Evolutionary conservation across 352 stramenopile genomes (phyloP), one percentile per base, ranked within the genome.

Genomic region (Phytophthora sp.): DNA sequence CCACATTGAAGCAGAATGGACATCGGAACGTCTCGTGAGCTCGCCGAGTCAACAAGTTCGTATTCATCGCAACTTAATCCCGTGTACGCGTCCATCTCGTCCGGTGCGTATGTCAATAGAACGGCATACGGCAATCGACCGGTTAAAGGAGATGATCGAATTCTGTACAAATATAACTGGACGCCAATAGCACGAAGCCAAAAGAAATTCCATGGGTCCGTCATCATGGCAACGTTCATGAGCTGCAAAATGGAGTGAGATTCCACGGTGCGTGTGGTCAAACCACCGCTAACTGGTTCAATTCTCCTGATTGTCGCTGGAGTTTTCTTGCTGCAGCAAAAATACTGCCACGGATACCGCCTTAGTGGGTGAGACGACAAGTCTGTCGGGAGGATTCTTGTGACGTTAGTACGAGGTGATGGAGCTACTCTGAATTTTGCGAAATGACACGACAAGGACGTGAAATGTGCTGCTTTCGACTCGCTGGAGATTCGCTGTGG

Each of bases 161-260:
- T 59, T 44, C 66, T 47, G 51, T 83, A 83, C 20, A 83, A 64
- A 33, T 74, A 80, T 4, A 83, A 47, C n/a, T 67, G 39, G 16
- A 71, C 49, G 1, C 76, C 76, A 23, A 79, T 15, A 18, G 73
- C 29, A 5, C 73, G 69, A 18, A 83, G 49, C 3, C 66, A 69
- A 13, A 79, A 67, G 45, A 80, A 51, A 20, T 70, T 79, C 69
- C 69, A 83, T 1, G 75, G 72, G 12, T 83, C 75, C 20, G 65
- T 83, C 69, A 83, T 83, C 75, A 81, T 83, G 23, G 69, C 71
- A n/a, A 83, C 66, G 35, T 83, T 83, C 61, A 81, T 83, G 8
- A 83, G 66, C 13, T 73, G 66, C 12, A 81, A 26, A 13, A 77
- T 57, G 11, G 73, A 73, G 44, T 57, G 57, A 26, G 44, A 45